These are phyloP conservation scores for Amauroascus niger DNA, from an alignment of 2,329 filamentous ascomycete species.

Conservation along the genomic window DNA sequence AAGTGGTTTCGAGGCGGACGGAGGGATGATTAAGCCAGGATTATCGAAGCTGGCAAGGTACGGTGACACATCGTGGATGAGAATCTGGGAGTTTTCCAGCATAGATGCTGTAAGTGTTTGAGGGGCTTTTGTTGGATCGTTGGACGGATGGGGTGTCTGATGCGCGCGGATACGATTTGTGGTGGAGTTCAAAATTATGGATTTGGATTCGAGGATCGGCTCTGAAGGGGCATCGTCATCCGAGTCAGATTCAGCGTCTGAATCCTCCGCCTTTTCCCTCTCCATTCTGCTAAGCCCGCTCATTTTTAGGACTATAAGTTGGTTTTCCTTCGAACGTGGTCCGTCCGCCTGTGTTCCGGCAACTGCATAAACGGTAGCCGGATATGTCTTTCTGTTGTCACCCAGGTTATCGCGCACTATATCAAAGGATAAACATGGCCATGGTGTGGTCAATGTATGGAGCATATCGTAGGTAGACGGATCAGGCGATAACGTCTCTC, in stretches of 20 bases:
- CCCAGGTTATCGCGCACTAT: conserved; percentile 78
- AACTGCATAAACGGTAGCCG: conserved; percentile 89
- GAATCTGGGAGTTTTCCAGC: conserved; percentile 78
- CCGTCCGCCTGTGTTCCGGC: conserved; percentile 85
- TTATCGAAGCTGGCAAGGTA: conserved; percentile 84
- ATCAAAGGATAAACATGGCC: conserved; percentile 96
- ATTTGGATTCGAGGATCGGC: conserved; percentile 85
- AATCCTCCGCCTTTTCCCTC: conserved; percentile 56
- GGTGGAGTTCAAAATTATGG: conserved; percentile 73
- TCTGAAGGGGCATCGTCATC: conserved; percentile 68
- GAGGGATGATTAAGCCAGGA: conserved; percentile 68
- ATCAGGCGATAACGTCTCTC: conserved; percentile 84
- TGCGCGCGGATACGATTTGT: conserved; percentile 89
- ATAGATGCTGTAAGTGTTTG: conserved; percentile 82
- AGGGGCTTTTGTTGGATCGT: conserved; percentile 58
- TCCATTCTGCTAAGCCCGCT: conserved; percentile 86
- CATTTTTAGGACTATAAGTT: conserved; percentile 92
- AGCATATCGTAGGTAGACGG: conserved; percentile 96
- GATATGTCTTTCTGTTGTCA: conserved; percentile 83
- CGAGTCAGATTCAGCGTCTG: conserved; percentile 56
- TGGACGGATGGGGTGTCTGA: conserved; percentile 58
- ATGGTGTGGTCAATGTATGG: conserved; percentile 84
- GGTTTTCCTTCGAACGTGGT: conserved; percentile 69
- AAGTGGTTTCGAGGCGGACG: conserved; percentile 79
- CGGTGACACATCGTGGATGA: conserved; percentile 89